Evolutionary conservation across 257 asterid genomes (phyloP).

Genomic region (Lantana camara): DNA sequence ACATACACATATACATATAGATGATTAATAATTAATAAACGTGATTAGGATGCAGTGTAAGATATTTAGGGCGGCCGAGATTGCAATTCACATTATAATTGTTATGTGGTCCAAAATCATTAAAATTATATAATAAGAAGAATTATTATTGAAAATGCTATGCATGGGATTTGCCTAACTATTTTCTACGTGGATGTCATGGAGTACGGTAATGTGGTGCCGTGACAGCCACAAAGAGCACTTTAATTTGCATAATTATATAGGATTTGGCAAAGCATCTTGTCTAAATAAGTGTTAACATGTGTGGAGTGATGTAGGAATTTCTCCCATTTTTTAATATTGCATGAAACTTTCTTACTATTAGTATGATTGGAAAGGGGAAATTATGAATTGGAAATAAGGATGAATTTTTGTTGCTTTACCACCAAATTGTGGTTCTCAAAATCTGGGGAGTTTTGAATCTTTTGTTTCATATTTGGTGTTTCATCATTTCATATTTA

Average conservation of each 20-base stretch:
- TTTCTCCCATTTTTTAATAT: not conserved
- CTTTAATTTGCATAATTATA: no score
- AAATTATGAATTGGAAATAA: no score
- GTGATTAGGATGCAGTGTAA: no score
- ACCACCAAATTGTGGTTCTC: no score
- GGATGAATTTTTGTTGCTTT: no score
- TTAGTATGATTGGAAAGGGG: not conserved
- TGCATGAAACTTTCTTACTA: not conserved
- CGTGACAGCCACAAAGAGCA: not conserved
- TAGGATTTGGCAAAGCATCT: not conserved
- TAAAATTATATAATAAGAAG: not conserved
- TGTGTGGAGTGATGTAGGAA: not conserved
- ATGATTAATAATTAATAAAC: no score
- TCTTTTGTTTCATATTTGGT: no score
- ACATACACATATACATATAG: no score
- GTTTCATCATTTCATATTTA: no score
- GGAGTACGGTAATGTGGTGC: not conserved
- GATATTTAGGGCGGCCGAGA: not conserved
- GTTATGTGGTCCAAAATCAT: no score
- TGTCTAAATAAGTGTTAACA: not conserved
- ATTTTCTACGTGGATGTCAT: not conserved
- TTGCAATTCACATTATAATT: not conserved
- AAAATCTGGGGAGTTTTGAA: no score
- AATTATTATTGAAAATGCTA: no score
- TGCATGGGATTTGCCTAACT: not conserved